Evolutionary conservation across 768 basidiomycete species (phyloP).

Genomic region (Suillus variegatus): DNA sequence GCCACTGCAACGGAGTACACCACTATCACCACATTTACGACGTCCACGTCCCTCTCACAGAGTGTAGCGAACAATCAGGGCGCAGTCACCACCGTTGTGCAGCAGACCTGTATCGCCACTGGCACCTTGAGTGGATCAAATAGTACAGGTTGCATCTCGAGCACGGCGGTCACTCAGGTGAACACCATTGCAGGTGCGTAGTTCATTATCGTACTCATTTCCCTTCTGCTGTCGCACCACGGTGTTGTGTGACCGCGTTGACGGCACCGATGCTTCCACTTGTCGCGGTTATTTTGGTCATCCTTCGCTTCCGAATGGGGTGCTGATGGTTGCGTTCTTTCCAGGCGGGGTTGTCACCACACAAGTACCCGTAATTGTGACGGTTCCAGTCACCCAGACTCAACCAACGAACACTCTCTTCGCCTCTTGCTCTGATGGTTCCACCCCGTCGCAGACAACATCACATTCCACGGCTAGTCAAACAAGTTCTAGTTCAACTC

Average conservation of each 20-base stretch:
- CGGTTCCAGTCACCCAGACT: conserved; percentile 33
- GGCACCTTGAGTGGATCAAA: conserved; percentile 22
- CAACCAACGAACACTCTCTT: conserved; percentile 41
- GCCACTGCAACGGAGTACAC: conserved; percentile 46
- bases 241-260: conserved; percentile 16
- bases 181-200: conserved; percentile 38
- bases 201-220: conserved; percentile 2
- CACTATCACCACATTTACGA: conserved; percentile 34
- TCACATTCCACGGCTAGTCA: conserved; percentile 11
- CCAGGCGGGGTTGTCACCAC: conserved; percentile 32
- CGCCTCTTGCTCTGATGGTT: conserved; percentile 33
- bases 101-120: conserved; percentile 35
- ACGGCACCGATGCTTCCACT: conserved; percentile 17
- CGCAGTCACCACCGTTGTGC: conserved; percentile 34
- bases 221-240: background rate
- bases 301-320: background rate
- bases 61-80: conserved; percentile 34
- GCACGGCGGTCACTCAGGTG: conserved; percentile 27
- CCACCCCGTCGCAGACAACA: conserved; percentile 12
- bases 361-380: conserved; percentile 43
- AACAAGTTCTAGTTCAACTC: background rate
- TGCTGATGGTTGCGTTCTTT: conserved; percentile 16
- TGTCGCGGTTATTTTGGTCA: conserved; percentile 5
- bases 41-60: conserved; percentile 39
- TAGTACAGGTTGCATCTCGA: conserved; percentile 31